Percentiles rank a stretch among this genome's conserved stretches.
phyloP scores from a whole-genome alignment of 2,329 filamentous ascomycete genomes.

The Colletotrichum horii region DNA sequence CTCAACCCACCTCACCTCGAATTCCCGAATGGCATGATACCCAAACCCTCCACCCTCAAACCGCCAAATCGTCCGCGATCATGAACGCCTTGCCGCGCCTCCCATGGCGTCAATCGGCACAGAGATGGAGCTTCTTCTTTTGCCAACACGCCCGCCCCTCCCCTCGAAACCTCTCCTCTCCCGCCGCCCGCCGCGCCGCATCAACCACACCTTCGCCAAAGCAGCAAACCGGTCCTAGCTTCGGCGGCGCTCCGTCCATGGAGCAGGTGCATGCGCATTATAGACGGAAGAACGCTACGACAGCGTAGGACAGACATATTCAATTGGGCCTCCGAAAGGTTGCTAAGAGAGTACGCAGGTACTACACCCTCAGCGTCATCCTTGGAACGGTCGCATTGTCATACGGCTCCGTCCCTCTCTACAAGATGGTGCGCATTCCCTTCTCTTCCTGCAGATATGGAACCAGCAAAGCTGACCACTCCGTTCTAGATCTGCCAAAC shows the following conservation, averaged over 20 bases:
- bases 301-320: slow-evolving; percentile 32
- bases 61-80: not conserved
- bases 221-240: slow-evolving; percentile 27
- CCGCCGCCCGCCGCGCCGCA: slow-evolving; percentile 28
- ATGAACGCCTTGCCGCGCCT: slow-evolving; percentile 48
- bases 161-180: slow-evolving; percentile 20
- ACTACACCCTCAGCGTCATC: slow-evolving; percentile 79
- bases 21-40: slow-evolving; percentile 10
- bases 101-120: slow-evolving; percentile 35
- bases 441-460: slow-evolving; percentile 3
- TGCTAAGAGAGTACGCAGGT: slow-evolving; percentile 47
- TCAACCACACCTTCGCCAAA: slow-evolving; percentile 33
- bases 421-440: slow-evolving; percentile 73
- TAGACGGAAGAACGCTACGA: slow-evolving; percentile 70
- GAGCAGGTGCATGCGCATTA: slow-evolving; percentile 69
- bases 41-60: not conserved
- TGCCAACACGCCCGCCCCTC: slow-evolving; percentile 39
- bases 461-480: slow-evolving; percentile 6
- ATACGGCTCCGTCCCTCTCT: slow-evolving; percentile 84
- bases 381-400: slow-evolving; percentile 80
- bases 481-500: slow-evolving; percentile 75
- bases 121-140: slow-evolving; percentile 41
- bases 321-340: not conserved
- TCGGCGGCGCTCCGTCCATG: slow-evolving; percentile 49
- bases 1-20: not conserved